Evolutionary conservation across 2,329 filamentous ascomycete genomes (phyloP).

Genomic region (Phoma herbarum): DNA sequence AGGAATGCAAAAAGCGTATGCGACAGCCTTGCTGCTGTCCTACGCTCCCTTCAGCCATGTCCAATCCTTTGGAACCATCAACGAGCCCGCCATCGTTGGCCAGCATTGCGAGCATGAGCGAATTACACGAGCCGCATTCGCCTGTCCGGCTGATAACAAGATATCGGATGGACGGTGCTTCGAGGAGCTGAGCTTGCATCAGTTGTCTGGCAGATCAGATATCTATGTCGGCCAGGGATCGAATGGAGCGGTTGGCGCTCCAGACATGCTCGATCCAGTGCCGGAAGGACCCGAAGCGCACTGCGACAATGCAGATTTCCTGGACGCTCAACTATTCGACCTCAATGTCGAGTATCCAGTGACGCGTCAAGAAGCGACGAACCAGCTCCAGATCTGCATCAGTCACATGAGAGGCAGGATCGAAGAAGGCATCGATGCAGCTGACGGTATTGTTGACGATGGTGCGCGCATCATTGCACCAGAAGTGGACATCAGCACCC

Average conservation of each 20-base stretch:
- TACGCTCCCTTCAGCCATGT: neutral
- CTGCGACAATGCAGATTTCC: conserved; percentile 39
- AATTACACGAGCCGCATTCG: conserved; percentile 35
- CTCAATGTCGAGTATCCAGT: conserved; percentile 29
- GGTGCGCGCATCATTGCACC: conserved; percentile 26
- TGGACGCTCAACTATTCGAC: conserved; percentile 28
- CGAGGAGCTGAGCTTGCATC: conserved; percentile 31
- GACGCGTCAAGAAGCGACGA: conserved; percentile 31
- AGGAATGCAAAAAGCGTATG: conserved; percentile 16
- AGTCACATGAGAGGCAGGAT: conserved; percentile 31
- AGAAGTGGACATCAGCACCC: conserved; percentile 29
- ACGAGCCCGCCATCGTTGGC: conserved; percentile 32
- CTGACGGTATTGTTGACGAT: conserved; percentile 32
- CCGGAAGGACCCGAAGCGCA: conserved; percentile 39
- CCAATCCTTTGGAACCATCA: conserved; percentile 33
- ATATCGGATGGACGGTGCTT: conserved; percentile 36
- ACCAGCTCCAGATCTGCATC: conserved; percentile 31
- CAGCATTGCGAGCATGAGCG: conserved; percentile 40
- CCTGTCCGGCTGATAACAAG: conserved; percentile 20
- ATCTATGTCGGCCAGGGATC: conserved; percentile 32
- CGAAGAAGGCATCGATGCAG: conserved; percentile 31
- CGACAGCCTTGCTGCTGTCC: conserved; percentile 17
- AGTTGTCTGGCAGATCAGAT: conserved; percentile 33
- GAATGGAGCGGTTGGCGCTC: conserved; percentile 38
- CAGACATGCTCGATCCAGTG: conserved; percentile 35